Base-by-base conservation (phyloP, 176 grass and related monocot genomes). In the Juncus inflexus region DNA sequence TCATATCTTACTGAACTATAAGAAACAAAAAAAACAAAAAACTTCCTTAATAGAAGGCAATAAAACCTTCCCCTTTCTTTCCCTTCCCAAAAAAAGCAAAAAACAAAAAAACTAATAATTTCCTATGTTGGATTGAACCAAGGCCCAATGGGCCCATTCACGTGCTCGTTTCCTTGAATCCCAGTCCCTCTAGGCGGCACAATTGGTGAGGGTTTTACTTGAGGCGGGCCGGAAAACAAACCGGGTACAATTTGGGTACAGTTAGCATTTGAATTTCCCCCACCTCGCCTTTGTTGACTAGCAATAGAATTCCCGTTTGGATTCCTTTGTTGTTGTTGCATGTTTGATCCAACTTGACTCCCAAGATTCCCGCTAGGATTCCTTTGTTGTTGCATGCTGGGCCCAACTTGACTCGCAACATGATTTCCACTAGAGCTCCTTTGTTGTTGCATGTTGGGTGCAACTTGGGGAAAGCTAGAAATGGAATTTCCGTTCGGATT, bases 121-220 rank as follows among this genome's bases (percentile, higher is more conserved):
- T 64, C 51, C 74, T 80, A 89, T 70, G 72, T 82, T 15, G 68
- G 85, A 64, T 75, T 83, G 60, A 83, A 90, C 92, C 87, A 97
- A 60, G 64, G 67, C 39, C 61, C 64, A 13, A 66, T 15, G 3
- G 16, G 37, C 10, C 63, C 73, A 40, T 77, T 89, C 60, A 67
- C 76, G 72, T 86, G 94, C 13, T 73, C 88, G 45, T 90, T 89
- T 54, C 85, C 94, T 54, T 80, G 77, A 51, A 53, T 70, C 74
- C 82, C 80, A 13, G 68, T 74, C 58, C 88, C 77, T 36, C 91
- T 86, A 55, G 85, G 94, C 59, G 73, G 87, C 66, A 83, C 76
- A 55, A 89, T 69, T 3, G 88, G 87, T 16, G 87, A 78, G 3
- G 88, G 88, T 35, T 64, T 42, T 76, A 79, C 4, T 49, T 82